phyloP scores from a whole-genome alignment of 1,284 basidiomycete genomes.

The Farysia itapuensis region DNA sequence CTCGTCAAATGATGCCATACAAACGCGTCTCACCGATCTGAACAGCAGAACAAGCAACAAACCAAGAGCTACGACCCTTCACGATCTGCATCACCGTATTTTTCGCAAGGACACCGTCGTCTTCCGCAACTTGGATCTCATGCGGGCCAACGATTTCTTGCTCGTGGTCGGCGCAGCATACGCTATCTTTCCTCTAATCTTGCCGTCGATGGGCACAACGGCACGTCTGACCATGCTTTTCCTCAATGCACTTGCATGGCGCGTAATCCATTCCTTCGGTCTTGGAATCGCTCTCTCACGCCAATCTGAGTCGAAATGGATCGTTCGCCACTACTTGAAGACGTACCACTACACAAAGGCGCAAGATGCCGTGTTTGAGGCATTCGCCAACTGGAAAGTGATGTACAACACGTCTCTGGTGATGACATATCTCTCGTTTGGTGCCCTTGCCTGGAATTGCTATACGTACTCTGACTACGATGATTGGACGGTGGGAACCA shows the following conservation, averaged over 20 bases:
- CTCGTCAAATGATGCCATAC: constrained; percentile 32
- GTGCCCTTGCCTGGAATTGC: constrained; percentile 44
- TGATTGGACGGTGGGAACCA: constrained; percentile 85
- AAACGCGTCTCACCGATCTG: constrained; percentile 8
- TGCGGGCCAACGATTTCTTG: constrained; percentile 74
- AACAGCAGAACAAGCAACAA: neutral
- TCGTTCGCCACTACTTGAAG: constrained; percentile 91
- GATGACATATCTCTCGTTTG: constrained; percentile 75
- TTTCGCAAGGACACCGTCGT: constrained; percentile 86
- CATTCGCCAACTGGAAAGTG: constrained; percentile 91
- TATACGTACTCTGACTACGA: constrained; percentile 43
- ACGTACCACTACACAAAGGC: constrained; percentile 62
- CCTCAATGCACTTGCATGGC: constrained; percentile 81
- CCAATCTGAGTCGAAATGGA: constrained; percentile 82
- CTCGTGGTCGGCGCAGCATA: constrained; percentile 69
- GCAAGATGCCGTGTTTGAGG: constrained; percentile 70
- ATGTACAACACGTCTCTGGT: constrained; percentile 88
- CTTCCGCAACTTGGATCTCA: constrained; percentile 77
- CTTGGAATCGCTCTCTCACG: constrained; percentile 79
- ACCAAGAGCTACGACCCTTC: constrained; percentile 64
- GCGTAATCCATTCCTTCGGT: constrained; percentile 83
- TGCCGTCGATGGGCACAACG: constrained; percentile 20
- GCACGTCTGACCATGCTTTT: constrained; percentile 70
- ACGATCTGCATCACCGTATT: constrained; percentile 86
- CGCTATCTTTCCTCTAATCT: constrained; percentile 62